Percentiles rank a stretch among this genome's conserved stretches.
Conservation (phyloP, 371 early-diverging fungal species). For the Mortierella sp. region DNA sequence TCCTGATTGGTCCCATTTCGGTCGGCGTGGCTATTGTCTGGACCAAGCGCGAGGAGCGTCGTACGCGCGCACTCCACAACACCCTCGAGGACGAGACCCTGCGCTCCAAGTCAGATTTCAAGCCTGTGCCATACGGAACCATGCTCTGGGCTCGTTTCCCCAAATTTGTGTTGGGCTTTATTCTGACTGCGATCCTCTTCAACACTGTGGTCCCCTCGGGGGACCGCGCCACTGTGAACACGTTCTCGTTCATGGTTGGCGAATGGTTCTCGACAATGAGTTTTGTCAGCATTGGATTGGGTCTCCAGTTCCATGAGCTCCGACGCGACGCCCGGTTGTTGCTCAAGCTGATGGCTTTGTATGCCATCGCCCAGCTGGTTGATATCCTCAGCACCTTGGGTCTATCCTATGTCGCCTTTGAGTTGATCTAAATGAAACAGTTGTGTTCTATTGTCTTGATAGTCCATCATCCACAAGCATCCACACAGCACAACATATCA, state of each 20-base stretch:
- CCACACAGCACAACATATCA: constrained; percentile 66
- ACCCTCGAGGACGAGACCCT: constrained; percentile 40
- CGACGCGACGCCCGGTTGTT: constrained; percentile 67
- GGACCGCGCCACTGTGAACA: constrained; percentile 61
- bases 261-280: constrained; percentile 77
- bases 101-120: constrained; percentile 35
- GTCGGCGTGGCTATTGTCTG: constrained; percentile 73
- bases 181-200: constrained; percentile 70
- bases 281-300: constrained; percentile 74
- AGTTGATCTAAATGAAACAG: constrained; percentile 47
- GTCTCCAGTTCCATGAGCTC: constrained; percentile 68
- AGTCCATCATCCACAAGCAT: constrained; percentile 68
- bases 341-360: constrained; percentile 67
- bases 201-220: constrained; percentile 65
- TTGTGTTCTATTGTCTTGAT: constrained; percentile 64
- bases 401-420: constrained; percentile 71
- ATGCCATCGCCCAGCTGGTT: constrained; percentile 70
- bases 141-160: constrained; percentile 74
- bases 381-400: constrained; percentile 70
- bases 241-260: constrained; percentile 71
- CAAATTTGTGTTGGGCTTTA: constrained; percentile 74
- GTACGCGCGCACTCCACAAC: constrained; percentile 28
- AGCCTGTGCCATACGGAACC: constrained; percentile 52
- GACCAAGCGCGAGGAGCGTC: constrained; percentile 67
- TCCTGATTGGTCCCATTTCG: constrained; percentile 73